These are phyloP conservation scores for Diaporthe ampelina DNA, from an alignment of 2,329 filamentous ascomycete genomes.

Conservation along the genomic window DNA sequence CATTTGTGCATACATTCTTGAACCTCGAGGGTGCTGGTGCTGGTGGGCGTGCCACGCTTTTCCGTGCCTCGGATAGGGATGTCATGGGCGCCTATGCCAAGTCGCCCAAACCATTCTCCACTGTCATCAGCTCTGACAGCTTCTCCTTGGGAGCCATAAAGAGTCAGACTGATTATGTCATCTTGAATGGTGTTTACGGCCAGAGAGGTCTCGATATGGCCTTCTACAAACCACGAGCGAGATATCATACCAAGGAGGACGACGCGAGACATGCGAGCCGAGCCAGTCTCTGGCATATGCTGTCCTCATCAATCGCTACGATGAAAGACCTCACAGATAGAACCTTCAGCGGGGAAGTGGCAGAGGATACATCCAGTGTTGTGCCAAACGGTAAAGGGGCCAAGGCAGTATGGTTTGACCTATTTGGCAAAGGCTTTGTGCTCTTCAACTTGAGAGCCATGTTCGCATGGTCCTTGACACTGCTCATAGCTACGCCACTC, in stretches of 20 bases:
- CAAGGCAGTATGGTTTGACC: conserved; percentile 91
- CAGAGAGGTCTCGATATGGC: conserved; percentile 92
- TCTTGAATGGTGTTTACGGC: conserved; percentile 83
- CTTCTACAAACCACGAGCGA: conserved; percentile 86
- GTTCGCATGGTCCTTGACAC: conserved; percentile 87
- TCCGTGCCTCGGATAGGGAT: conserved; percentile 89
- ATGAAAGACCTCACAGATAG: conserved; percentile 78
- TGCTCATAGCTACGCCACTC: conserved; percentile 85
- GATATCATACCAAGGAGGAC: conserved; percentile 94
- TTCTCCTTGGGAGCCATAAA: conserved; percentile 84
- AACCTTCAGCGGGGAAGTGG: conserved; percentile 73
- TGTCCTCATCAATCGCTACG: conserved; percentile 84
- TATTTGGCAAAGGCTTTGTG: conserved; percentile 85
- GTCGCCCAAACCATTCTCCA: conserved; percentile 83
- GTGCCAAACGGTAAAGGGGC: conserved; percentile 76
- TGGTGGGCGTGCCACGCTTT: conserved; percentile 88
- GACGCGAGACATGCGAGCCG: conserved; percentile 83
- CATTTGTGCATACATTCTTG: conserved; percentile 87
- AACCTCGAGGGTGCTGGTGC: conserved; percentile 97
- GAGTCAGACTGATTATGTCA: conserved; percentile 90
- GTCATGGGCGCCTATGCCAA: conserved; percentile 84
- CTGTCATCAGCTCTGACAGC: conserved; percentile 84
- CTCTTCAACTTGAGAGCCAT: conserved; percentile 85
- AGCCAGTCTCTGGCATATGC: conserved; percentile 90
- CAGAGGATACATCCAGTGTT: conserved; percentile 69